A percentile compares a stretch with the other conserved stretches of the same genome.
These are phyloP conservation scores for Podaxis rugospora DNA, from an alignment of 768 basidiomycete species.

Conservation along the genomic window DNA sequence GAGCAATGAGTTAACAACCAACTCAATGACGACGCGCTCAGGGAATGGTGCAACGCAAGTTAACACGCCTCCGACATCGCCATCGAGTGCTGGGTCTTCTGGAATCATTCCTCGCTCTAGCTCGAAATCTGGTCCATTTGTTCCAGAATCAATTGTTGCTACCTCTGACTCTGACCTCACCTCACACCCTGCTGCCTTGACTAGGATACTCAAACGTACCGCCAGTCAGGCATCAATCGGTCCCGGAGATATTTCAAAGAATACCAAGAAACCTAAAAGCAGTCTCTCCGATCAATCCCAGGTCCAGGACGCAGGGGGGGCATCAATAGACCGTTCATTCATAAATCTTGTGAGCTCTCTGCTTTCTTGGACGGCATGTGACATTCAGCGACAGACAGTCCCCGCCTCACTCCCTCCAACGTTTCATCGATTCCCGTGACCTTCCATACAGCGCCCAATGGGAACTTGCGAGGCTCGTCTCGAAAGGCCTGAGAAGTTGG, in stretches of 20 bases:
- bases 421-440: slow-evolving; percentile 21
- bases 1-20: not conserved
- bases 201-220: not conserved
- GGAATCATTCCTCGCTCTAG: not conserved
- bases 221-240: not conserved
- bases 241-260: not conserved
- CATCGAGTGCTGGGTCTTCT: not conserved
- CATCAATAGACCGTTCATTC: not conserved
- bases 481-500: slow-evolving; percentile 20
- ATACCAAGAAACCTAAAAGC: not conserved
- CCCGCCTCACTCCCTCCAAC: slow-evolving; percentile 17
- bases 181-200: not conserved
- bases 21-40: not conserved
- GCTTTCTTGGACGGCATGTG: not conserved
- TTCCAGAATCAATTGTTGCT: not conserved
- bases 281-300: not conserved
- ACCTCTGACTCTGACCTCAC: not conserved
- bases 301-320: too few relatives aligned
- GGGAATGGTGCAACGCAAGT: not conserved
- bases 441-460: slow-evolving; percentile 47
- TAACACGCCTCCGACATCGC: not conserved
- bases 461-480: slow-evolving; percentile 44
- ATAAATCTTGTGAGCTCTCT: slow-evolving; percentile 1
- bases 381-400: slow-evolving; percentile 14
- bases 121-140: not conserved